These are phyloP conservation scores for Paecilomyces fulvus DNA, from an alignment of 2,329 filamentous ascomycete genomes.

Conservation along the genomic window DNA sequence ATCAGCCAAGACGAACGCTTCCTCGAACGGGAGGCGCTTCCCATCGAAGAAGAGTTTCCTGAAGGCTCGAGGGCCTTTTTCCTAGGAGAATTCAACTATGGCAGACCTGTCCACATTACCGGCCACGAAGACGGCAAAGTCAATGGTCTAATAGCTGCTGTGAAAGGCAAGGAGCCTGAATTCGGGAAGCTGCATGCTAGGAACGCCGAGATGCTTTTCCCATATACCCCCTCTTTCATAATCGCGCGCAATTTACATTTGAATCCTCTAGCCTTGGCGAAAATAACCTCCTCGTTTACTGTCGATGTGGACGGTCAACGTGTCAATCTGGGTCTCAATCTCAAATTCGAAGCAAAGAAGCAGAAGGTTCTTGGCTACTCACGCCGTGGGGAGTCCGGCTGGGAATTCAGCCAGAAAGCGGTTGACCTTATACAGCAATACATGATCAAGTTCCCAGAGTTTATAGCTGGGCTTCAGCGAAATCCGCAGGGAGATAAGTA, in stretches of 20 bases:
- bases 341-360: slow-evolving; percentile 95
- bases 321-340: slow-evolving; percentile 84
- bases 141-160: slow-evolving; percentile 66
- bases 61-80: slow-evolving; percentile 79
- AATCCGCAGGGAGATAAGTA: slow-evolving; percentile 82
- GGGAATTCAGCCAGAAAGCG: slow-evolving; percentile 89
- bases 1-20: slow-evolving; percentile 88
- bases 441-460: slow-evolving; percentile 90
- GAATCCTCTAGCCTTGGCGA: slow-evolving; percentile 82
- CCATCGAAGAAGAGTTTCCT: slow-evolving; percentile 88
- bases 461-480: slow-evolving; percentile 78
- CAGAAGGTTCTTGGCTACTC: slow-evolving; percentile 94
- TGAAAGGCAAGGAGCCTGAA: slow-evolving; percentile 66
- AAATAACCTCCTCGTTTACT: slow-evolving; percentile 89
- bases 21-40: slow-evolving; percentile 77
- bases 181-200: slow-evolving; percentile 69
- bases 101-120: slow-evolving; percentile 75
- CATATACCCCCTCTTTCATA: slow-evolving; percentile 80
- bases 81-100: slow-evolving; percentile 86
- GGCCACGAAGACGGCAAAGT: slow-evolving; percentile 67
- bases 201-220: slow-evolving; percentile 59
- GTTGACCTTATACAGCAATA: slow-evolving; percentile 75
- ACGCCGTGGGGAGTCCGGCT: slow-evolving; percentile 73
- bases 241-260: slow-evolving; percentile 75
- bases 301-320: slow-evolving; percentile 74